Base-by-base conservation (phyloP, 768 basidiomycete genomes). In the Pisolithus albus region DNA sequence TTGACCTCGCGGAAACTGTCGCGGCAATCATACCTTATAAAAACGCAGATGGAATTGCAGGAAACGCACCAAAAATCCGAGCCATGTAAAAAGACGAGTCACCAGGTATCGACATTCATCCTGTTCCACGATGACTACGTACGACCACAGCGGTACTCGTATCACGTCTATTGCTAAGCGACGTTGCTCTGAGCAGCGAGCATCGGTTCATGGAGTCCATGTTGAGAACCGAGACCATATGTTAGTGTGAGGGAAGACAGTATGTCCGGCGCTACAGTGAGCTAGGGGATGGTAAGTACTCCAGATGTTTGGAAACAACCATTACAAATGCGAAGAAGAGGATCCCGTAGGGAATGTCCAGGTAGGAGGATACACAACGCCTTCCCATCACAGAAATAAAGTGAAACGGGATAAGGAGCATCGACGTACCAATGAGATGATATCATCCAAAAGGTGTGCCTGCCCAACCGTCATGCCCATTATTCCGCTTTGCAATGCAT, bases 371-470 rank as follows among this genome's bases (percentile, higher is more conserved):
- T 15, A 15, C 11, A 34, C 10, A 15, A 34, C 34, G 13, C 5
- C 13, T 34, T 34, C 34, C 34, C 34, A 4, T 9, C 13, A 39
- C 15, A 24, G 24, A 8, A 32, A 32, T 21, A 32, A 15, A 48
- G 26, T n/a, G 32, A 26, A 52, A 13, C 16, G 18, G 4, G 32
- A 23, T 28, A 24, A 43, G 24, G 34, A 21, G 13, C 36, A 21
- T 7, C 7, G 7, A 62, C 79, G 36, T 38, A 93, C 92, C 68
- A 95, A 65, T 2, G 87, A 83, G 53, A 98, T 93, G 46, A 97
- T 66, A 67, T 96, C 92, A 58, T 97, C 95, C 8, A 99, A 74
- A 11, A 98, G 74, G 70, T 96, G 92, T 0, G 94, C 92, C 62
- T 93, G 94, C 2, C 92, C 95, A 0, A 92, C 86, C 0, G 78